These are phyloP conservation scores for Entomophthora muscae DNA, from an alignment of 371 early-diverging fungal genomes.

Conservation along the genomic window DNA sequence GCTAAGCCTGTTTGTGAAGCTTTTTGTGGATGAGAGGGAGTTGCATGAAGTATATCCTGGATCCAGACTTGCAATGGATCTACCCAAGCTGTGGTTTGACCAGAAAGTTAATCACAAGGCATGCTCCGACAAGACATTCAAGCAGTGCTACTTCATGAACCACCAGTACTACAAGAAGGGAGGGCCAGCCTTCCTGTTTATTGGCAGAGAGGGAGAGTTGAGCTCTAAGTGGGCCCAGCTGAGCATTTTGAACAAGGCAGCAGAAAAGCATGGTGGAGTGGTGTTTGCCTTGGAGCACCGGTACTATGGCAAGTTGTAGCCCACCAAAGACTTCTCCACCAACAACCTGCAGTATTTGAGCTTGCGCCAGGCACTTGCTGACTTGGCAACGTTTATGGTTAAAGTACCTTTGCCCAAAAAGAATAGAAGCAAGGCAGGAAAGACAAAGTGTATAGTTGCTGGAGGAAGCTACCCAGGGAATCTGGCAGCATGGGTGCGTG, in stretches of 20 bases:
- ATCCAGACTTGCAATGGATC: background rate
- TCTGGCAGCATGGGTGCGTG: slow-evolving; percentile 49
- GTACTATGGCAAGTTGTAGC: slow-evolving; percentile 46
- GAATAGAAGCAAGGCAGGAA: slow-evolving; percentile 6
- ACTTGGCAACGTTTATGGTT: slow-evolving; percentile 36
- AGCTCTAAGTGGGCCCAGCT: slow-evolving; percentile 14
- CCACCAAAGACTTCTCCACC: slow-evolving; percentile 13
- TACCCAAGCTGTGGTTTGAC: slow-evolving; percentile 16
- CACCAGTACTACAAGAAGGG: slow-evolving; percentile 37
- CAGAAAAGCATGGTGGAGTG: slow-evolving; percentile 38
- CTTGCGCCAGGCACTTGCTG: slow-evolving; percentile 37
- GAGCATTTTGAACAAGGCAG: slow-evolving; percentile 10
- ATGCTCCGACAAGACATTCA: slow-evolving; percentile 15
- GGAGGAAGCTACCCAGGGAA: slow-evolving; percentile 60
- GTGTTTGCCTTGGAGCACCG: slow-evolving; percentile 54
- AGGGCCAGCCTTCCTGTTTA: slow-evolving; percentile 29
- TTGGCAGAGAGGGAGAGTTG: slow-evolving; percentile 15
- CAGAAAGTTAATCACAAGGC: slow-evolving; percentile 30
- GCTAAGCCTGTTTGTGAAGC: background rate
- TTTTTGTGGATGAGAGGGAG: background rate
- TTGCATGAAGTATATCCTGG: background rate
- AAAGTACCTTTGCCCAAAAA: background rate
- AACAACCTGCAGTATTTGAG: slow-evolving; percentile 25
- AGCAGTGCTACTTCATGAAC: slow-evolving; percentile 40
- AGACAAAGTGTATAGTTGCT: slow-evolving; percentile 38